Evolutionary conservation across 352 stramenopile genomes (phyloP).

Genomic region (Aphanomyces euteiches): DNA sequence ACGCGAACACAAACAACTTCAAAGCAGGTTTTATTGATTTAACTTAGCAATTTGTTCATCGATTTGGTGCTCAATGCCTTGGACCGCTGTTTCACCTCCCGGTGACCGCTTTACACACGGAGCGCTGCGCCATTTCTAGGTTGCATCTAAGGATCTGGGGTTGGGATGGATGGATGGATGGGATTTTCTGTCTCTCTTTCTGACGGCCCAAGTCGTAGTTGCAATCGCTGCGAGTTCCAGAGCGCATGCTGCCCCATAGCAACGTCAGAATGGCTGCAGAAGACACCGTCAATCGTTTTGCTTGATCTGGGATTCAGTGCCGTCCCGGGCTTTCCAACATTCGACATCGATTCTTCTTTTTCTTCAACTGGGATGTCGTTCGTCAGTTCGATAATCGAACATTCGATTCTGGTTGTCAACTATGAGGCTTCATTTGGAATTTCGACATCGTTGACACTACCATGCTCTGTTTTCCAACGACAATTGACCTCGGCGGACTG

Average conservation of each 20-base stretch:
- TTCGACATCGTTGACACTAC: no score
- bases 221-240: not conserved
- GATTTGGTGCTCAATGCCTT: slow-evolving; percentile 11
- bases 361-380: no score
- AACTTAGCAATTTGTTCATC: no score
- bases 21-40: no score
- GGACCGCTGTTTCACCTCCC: slow-evolving; percentile 20
- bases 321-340: slow-evolving; percentile 8
- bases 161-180: slow-evolving; percentile 9
- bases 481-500: not conserved
- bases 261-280: not conserved
- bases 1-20: no score
- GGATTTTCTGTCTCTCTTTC: slow-evolving; percentile 16
- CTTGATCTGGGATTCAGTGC: slow-evolving; percentile 21
- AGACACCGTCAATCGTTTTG: slow-evolving; percentile 10
- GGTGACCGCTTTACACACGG: slow-evolving; percentile 9
- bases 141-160: not conserved
- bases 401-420: no score
- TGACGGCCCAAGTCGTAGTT: slow-evolving; percentile 14
- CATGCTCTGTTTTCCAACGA: no score
- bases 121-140: slow-evolving; percentile 14
- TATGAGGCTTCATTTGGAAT: no score
- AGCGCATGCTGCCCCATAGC: not conserved
- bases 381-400: no score
- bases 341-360: no score